Evolutionary conservation across 2,329 filamentous ascomycete genomes (phyloP), one percentile per base, ranked within the genome.

Genomic region (Penicillium janthinellum): DNA sequence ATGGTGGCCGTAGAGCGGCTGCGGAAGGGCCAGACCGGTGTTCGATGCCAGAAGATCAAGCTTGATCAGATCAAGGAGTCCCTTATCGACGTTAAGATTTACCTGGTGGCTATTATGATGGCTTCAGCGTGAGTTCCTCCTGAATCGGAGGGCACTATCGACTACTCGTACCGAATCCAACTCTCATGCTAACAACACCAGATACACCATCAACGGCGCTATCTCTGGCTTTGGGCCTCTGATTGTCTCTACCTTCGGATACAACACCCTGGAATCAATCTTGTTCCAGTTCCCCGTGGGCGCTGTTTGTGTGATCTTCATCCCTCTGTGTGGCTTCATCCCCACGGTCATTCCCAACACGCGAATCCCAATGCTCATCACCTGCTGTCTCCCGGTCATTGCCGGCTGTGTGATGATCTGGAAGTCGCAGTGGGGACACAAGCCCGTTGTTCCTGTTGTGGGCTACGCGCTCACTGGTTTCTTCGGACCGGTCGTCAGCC

Each of bases 271-370:
- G 0, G 80, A 88, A 35, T 84, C 87, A 0, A 90, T 92, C 60
- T 79, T 92, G 0, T 87, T 89, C 70, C 90, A 92, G 67, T 91
- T 92, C 60, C 90, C 90, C 0, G 82, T 92, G 0, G 90, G 89
- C 1, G 88, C 77, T 0, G 71, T 92, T n/a, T 89, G 86, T 67
- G 82, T 89, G 61, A 76, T 90, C 50, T 82, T 82, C 53, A 91
- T 92, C 56, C 80, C 90, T 0, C 68, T 86, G 0, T 88, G 86
- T 3, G 90, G 90, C 0, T 91, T 82, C 64, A 77, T 91, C 1
- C 84, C 85, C 5, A 83, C 85, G 0, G 79, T 81, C 1, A 78
- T 88, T 55, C 81, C 78, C 1, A 88, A 91, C 67, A 84, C 88
- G 12, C 84, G 89, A 14, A 83, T 91, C 51, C 71, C 86, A 5